phyloP scores from a whole-genome alignment of 202 grass and related monocot genomes.

The Eragrostis tef region DNA sequence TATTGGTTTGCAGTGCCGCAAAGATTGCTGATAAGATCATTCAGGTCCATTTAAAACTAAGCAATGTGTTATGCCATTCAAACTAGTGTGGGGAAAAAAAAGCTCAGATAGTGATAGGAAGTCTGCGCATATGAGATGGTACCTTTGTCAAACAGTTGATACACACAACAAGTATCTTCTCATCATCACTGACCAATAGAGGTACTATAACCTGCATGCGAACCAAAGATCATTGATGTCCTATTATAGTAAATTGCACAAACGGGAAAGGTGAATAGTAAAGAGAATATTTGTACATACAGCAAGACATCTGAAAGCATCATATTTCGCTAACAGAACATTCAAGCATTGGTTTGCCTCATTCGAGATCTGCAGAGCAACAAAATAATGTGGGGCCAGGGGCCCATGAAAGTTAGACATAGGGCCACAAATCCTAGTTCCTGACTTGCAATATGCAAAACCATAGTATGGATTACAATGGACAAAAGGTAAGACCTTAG shows the following conservation, averaged over 20 bases:
- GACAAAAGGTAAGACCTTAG: slow-evolving; percentile 65
- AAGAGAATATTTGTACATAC: slow-evolving; percentile 56
- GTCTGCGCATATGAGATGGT: slow-evolving; percentile 40
- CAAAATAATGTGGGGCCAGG: background rate
- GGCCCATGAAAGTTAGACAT: background rate
- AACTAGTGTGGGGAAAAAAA: slow-evolving; percentile 30
- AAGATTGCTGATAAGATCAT: background rate
- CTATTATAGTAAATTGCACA: slow-evolving; percentile 22
- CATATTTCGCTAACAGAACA: slow-evolving; percentile 74
- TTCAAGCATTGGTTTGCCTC: slow-evolving; percentile 89
- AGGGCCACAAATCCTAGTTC: background rate
- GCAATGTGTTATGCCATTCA: slow-evolving; percentile 9
- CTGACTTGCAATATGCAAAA: background rate
- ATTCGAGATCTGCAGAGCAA: slow-evolving; percentile 77
- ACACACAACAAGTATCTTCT: slow-evolving; percentile 92
- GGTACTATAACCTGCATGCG: slow-evolving; percentile 79
- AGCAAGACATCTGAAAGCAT: slow-evolving; percentile 83
- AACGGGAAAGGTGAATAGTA: slow-evolving; percentile 17
- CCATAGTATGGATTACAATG: slow-evolving; percentile 17
- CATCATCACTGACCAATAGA: slow-evolving; percentile 88
- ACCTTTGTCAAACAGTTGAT: slow-evolving; percentile 99
- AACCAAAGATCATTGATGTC: slow-evolving; percentile 38
- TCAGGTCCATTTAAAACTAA: background rate
- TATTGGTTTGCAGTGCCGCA: slow-evolving; percentile 9
- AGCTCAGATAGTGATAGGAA: background rate